A percentile compares a stretch with the other conserved stretches of the same genome.
Conservation (phyloP, 2,329 filamentous ascomycete species). For the Colletotrichum spaethianum region DNA sequence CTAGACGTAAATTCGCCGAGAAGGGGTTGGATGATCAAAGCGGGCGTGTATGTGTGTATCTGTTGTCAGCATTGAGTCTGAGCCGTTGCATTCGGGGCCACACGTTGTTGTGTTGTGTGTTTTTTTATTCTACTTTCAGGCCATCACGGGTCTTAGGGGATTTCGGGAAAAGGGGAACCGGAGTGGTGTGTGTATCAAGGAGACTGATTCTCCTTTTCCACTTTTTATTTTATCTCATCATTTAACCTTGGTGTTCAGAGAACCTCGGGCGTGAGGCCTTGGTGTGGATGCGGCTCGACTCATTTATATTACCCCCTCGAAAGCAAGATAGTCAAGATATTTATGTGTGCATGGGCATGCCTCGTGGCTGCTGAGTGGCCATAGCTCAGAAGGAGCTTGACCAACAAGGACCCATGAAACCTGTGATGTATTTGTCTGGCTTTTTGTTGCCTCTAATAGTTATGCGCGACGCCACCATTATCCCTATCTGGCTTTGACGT, state of each 20-base stretch:
- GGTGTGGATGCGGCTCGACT: slow-evolving; percentile 6
- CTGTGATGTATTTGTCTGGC: background rate
- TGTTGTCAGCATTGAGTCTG: slow-evolving; percentile 3
- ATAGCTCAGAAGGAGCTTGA: background rate
- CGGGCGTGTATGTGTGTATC: slow-evolving; percentile 3
- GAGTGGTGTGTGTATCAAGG: slow-evolving; percentile 19
- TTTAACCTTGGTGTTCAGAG: slow-evolving; percentile 28
- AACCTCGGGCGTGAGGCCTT: slow-evolving; percentile 2
- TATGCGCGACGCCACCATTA: background rate
- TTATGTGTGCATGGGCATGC: background rate
- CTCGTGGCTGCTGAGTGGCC: background rate
- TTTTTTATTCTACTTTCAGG: slow-evolving; percentile 8
- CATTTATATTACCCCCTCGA: background rate
- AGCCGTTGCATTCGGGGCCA: background rate
- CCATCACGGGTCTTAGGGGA: background rate
- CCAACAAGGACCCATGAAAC: background rate
- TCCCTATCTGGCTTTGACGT: too few relatives aligned
- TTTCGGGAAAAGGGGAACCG: slow-evolving; percentile 21
- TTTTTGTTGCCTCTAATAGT: background rate
- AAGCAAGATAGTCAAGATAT: background rate
- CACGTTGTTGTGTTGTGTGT: background rate
- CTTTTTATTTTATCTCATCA: slow-evolving; percentile 9
- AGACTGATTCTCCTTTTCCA: background rate
- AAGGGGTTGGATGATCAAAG: background rate
- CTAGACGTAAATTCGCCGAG: background rate